Evolutionary conservation across 495 filamentous ascomycete species (phyloP), one percentile per base, ranked within the genome.

Genomic region (Trichoderma erinaceum): DNA sequence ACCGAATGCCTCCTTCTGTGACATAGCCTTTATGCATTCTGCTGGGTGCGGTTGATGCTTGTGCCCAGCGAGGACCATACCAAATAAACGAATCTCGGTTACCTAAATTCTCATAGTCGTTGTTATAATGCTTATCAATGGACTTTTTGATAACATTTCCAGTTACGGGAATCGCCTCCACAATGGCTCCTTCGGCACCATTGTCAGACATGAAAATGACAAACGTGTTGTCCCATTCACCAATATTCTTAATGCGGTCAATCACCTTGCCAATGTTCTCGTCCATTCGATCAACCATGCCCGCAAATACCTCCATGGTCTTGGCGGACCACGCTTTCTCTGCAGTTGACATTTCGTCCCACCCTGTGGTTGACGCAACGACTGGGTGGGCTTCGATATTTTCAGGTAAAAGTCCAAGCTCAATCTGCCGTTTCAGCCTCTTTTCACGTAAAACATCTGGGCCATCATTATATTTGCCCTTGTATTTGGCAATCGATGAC

Each of bases 161-260:
- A 16, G 86, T 85, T 41, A 68, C 29, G 21, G 58, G 64, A n/a
- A 63, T 65, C 41, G 61, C 61, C 68, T 88, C 86, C 68, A 87
- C 83, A 46, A 84, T 79, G 35, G 83, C 83, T 25, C 86, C 87
- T 68, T 88, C 86, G 48, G 86, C 86, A n/a, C 86, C 85, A 68
- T 88, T 88, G 71, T 88, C 85, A 44, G 82, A 85, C 82, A 89
- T 84, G 78, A 88, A 88, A 72, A 84, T 81, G 35, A 88, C 80
- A 64, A 87, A 85, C 4, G 87, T 88, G 73, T 88, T 87, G 72
- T 89, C 85, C 2, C 87, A 78, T 71, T 89, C 86, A 64, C 80
- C 83, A 29, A 81, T 88, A 16, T 78, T 73, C 56, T 83, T 76
- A 10, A 88, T 77, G 68, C 86, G 85, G 32, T 83, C 74, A 66